Percentiles rank a stretch among this genome's conserved stretches.
Conservation (phyloP, 495 filamentous ascomycete species). For the Penicillium simplicissimum region DNA sequence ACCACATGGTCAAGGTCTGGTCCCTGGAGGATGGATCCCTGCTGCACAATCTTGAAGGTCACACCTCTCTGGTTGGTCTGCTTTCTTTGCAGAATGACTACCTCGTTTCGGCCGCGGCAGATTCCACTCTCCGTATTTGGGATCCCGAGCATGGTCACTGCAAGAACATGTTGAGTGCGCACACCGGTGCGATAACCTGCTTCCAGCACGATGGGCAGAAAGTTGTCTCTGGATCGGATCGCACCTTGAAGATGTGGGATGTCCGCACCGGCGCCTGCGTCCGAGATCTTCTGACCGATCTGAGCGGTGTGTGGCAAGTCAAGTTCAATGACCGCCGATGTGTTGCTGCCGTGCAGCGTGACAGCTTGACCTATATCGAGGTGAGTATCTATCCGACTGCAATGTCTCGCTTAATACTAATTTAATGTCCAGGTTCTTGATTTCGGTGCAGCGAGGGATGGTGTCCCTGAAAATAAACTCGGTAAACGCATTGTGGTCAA, state of each 20-base stretch:
- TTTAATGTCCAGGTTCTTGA: slow-evolving; percentile 65
- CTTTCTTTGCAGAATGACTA: slow-evolving; percentile 84
- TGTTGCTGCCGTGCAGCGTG: slow-evolving; percentile 93
- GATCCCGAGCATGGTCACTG: slow-evolving; percentile 93
- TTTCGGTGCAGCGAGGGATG: slow-evolving; percentile 87
- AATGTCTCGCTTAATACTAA: slow-evolving; percentile 4
- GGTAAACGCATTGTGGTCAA: slow-evolving; percentile 83
- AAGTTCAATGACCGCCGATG: slow-evolving; percentile 95
- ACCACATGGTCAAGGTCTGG: slow-evolving; percentile 97
- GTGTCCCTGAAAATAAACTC: slow-evolving; percentile 69
- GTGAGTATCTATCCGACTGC: slow-evolving; percentile 52
- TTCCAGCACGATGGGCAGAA: slow-evolving; percentile 98
- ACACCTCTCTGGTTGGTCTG: slow-evolving; percentile 89
- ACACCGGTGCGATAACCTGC: slow-evolving; percentile 97
- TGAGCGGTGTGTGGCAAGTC: slow-evolving; percentile 97
- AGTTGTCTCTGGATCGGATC: slow-evolving; percentile 93
- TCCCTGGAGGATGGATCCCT: slow-evolving; percentile 85
- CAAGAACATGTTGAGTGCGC: slow-evolving; percentile 83
- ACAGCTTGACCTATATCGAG: slow-evolving; percentile 92
- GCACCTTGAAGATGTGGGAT: slow-evolving; percentile 99
- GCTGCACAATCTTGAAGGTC: slow-evolving; percentile 89
- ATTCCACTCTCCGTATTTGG: slow-evolving; percentile 95
- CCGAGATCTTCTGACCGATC: slow-evolving; percentile 90
- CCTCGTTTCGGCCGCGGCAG: slow-evolving; percentile 91
- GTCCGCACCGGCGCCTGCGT: slow-evolving; percentile 88